phyloP scores from a whole-genome alignment of 441 rosid genomes.

The Pelargonium australe region DNA sequence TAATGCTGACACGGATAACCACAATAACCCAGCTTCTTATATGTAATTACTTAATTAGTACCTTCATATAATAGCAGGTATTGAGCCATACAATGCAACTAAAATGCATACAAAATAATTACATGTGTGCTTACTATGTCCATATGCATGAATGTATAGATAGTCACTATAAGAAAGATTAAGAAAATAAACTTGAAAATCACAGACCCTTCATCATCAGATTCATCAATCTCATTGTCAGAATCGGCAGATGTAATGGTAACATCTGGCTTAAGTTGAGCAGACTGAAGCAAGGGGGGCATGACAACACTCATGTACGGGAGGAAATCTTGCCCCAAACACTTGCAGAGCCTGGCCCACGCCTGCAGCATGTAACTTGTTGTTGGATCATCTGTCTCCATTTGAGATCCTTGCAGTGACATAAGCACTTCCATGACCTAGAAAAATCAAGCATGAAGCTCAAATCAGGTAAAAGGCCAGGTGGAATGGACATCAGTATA shows the following conservation, averaged over 20 bases:
- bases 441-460: neutral
- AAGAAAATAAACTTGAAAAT: neutral
- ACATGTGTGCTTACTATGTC: too few species aligned
- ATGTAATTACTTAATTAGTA: too few species aligned
- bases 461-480: neutral
- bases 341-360: constrained; percentile 99
- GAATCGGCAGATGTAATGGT: constrained; percentile 98
- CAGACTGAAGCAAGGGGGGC: constrained; percentile 98
- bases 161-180: too few species aligned
- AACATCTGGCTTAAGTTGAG: constrained; percentile 98
- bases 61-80: too few species aligned
- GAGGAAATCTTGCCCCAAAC: constrained; percentile 96
- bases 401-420: constrained; percentile 92
- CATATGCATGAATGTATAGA: too few species aligned
- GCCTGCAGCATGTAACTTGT: constrained; percentile 99
- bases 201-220: constrained; percentile 90
- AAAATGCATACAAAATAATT: too few species aligned
- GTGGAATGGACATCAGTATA: too few species aligned
- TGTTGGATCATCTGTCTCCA: constrained; percentile 98
- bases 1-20: too few species aligned
- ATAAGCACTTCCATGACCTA: constrained; percentile 99
- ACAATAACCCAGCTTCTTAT: too few species aligned
- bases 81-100: too few species aligned
- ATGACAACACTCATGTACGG: constrained; percentile 97
- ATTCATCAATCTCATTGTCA: constrained; percentile 82